Conservation (phyloP, 108 stramenopile species). For the Nannochloropsis oceanica region DNA sequence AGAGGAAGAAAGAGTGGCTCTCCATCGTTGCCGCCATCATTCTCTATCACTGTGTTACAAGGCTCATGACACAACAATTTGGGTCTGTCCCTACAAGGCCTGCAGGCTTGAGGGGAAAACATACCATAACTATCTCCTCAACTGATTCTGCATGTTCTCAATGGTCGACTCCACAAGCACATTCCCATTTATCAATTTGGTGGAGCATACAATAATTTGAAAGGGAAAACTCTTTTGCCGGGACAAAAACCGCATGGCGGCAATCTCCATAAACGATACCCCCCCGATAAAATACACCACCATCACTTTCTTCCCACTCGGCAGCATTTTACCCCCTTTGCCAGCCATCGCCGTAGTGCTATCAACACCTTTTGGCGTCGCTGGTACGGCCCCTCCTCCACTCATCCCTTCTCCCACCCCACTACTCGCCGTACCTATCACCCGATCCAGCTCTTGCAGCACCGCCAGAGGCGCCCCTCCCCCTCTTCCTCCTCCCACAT, state of each 20-base stretch:
- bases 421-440: neutral
- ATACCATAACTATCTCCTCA: neutral
- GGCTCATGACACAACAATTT: too few species aligned
- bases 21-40: too few species aligned
- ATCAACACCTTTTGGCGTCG: neutral
- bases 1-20: too few species aligned
- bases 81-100: too few species aligned
- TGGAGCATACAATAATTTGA: constrained; percentile 24
- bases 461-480: neutral
- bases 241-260: constrained; percentile 70
- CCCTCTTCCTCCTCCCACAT: neutral
- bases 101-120: too few species aligned
- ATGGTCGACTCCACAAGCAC: constrained; percentile 1
- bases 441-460: neutral
- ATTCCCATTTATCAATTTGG: constrained; percentile 31
- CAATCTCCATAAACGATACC: constrained; percentile 79
- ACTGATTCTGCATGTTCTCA: constrained; percentile 1
- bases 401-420: neutral
- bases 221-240: constrained; percentile 32
- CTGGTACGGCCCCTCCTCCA: neutral
- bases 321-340: neutral
- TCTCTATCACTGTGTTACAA: too few species aligned
- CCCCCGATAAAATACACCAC: constrained; percentile 77
- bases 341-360: neutral
- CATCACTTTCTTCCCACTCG: constrained; percentile 30